Percentiles rank a stretch among this genome's conserved stretches.
phyloP scores from a whole-genome alignment of 2,329 filamentous ascomycete genomes.

The Diplodia intermedia region DNA sequence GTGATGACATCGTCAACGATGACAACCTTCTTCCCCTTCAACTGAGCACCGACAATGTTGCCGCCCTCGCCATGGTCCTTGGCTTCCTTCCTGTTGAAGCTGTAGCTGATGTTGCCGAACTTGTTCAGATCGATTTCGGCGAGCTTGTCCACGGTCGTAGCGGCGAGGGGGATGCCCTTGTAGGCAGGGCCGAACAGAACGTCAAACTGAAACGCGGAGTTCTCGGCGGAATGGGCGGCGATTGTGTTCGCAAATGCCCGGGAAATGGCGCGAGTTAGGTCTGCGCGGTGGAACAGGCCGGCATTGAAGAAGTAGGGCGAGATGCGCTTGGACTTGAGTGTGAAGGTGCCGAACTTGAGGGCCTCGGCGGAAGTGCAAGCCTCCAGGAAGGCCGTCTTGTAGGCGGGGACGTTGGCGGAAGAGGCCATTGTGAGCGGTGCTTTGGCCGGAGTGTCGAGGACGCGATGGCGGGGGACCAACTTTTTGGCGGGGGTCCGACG shows the following conservation, averaged over 20 bases:
- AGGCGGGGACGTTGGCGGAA: slow-evolving; percentile 40
- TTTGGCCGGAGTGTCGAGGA: background rate
- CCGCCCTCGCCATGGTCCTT: slow-evolving; percentile 97
- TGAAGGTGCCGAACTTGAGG: slow-evolving; percentile 82
- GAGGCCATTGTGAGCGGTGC: slow-evolving; percentile 26
- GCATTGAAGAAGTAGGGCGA: slow-evolving; percentile 99
- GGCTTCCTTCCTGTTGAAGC: slow-evolving; percentile 94
- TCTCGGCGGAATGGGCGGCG: slow-evolving; percentile 51
- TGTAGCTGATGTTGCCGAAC: slow-evolving; percentile 77
- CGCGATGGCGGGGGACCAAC: slow-evolving; percentile 13
- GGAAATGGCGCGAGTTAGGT: slow-evolving; percentile 77
- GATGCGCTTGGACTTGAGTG: slow-evolving; percentile 86
- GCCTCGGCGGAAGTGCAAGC: slow-evolving; percentile 71
- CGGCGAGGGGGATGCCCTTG: slow-evolving; percentile 93
- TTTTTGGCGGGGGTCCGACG: slow-evolving; percentile 27
- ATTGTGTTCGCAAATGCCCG: slow-evolving; percentile 77
- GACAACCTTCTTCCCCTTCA: slow-evolving; percentile 84
- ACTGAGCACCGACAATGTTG: slow-evolving; percentile 83
- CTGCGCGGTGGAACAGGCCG: slow-evolving; percentile 83
- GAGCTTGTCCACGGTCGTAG: slow-evolving; percentile 77
- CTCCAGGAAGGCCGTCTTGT: slow-evolving; percentile 74
- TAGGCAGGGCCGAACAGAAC: slow-evolving; percentile 94
- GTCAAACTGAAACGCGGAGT: slow-evolving; percentile 69
- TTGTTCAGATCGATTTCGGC: slow-evolving; percentile 69
- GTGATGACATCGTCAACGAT: slow-evolving; percentile 98